Evolutionary conservation across 176 grass and related monocot genomes (phyloP), one percentile per base, ranked within the genome.

Genomic region (Musa acuminata): DNA sequence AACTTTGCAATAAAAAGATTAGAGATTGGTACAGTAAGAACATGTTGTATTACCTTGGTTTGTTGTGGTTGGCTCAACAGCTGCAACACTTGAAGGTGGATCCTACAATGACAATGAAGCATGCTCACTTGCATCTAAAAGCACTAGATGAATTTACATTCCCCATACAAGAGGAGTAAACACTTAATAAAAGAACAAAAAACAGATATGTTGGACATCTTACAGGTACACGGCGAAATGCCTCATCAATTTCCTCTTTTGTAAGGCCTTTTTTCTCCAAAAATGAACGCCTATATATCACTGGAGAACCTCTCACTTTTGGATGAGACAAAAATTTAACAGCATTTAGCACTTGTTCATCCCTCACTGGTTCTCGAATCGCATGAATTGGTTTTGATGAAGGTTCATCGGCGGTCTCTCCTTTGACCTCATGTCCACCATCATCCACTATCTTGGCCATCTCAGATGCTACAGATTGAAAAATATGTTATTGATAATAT

Each of bases 281-380:
- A 78, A 98, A 93, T 51, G 87, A 87, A 2, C 88, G 88, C 71
- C 90, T 92, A 72, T 93, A 78, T 66, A 79, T 70, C 8, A 91
- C 82, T 8, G 90, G 87, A 71, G 90, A 84, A 62, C 71, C 85
- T 72, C 87, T 90, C 78, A 98, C 94, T 77, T 80, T 98, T 51
- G 94, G 90, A 71, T 98, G 90, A n/a, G 77, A 88, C 52, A 98
- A 87, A 88, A 98, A 98, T 14, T 81, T 85, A 11, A 98, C 80
- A 14, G 94, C 94, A 75, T 93, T 98, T 67, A 89, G 85, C 62
- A 98, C 74, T 79, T 98, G 87, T 67, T 93, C 94, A 80, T 93
- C 94, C 58, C 90, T 84, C 6, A 89, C 75, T 1, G 58, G 50
- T 64, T 85, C 83, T 25, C 87, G 76, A 48, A 79, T 55, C 26